Percentiles rank a stretch among this genome's conserved stretches.
Conservation (phyloP, 768 basidiomycete species). For the Leccinum rimulosum region DNA sequence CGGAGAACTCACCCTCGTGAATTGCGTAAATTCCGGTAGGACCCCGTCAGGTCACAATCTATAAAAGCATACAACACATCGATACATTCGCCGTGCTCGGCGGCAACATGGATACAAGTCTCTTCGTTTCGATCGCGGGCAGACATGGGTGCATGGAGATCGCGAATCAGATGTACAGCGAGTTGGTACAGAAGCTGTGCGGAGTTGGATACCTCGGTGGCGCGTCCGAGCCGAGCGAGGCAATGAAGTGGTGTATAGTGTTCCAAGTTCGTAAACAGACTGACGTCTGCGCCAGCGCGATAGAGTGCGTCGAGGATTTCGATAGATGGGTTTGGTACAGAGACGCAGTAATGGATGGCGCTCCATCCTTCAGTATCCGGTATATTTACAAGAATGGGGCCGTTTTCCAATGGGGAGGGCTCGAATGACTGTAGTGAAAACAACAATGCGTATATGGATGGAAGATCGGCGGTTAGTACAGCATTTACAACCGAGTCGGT, state of each 20-base stretch:
- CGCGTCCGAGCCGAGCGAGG: constrained; percentile 44
- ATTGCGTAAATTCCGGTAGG: constrained; percentile 61
- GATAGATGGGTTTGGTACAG: constrained; percentile 51
- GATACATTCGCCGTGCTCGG: constrained; percentile 66
- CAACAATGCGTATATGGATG: constrained; percentile 52
- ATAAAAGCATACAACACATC: constrained; percentile 63
- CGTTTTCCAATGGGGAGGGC: constrained; percentile 37
- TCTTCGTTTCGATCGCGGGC: constrained; percentile 67
- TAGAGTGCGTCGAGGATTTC: constrained; percentile 69
- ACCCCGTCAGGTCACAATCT: constrained; percentile 57
- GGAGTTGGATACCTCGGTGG: constrained; percentile 35
- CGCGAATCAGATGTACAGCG: constrained; percentile 62
- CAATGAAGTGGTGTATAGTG: constrained; percentile 70
- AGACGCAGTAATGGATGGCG: constrained; percentile 67
- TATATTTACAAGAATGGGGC: constrained; percentile 61
- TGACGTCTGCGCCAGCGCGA: constrained; percentile 71
- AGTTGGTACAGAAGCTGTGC: constrained; percentile 51
- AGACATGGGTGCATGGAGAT: constrained; percentile 66
- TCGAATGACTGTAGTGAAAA: constrained; percentile 47
- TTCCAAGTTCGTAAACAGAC: constrained; percentile 62
- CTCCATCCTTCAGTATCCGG: constrained; percentile 71
- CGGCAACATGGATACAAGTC: constrained; percentile 78
- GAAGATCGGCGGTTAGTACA: constrained; percentile 47
- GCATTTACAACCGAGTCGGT: constrained; percentile 56
- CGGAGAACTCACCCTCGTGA: constrained; percentile 57